phyloP scores from a whole-genome alignment of 805 yeast genomes.

The Saccharomyces mikatae region DNA sequence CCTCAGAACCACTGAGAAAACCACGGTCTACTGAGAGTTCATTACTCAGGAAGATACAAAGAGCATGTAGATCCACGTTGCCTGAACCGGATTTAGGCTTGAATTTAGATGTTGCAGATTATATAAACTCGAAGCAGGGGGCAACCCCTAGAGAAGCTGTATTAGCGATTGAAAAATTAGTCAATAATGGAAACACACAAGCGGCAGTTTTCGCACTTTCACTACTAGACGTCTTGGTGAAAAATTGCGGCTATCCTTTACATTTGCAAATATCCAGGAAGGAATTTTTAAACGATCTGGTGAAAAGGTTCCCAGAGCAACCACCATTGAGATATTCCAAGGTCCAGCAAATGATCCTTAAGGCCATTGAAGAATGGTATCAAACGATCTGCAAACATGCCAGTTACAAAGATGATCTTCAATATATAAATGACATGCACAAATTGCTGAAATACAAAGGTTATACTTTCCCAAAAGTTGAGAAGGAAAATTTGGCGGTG shows the following conservation, averaged over 20 bases:
- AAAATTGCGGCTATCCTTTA: conserved; percentile 96
- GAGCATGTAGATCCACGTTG: conserved; percentile 81
- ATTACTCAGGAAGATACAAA: conserved; percentile 40
- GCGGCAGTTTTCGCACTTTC: conserved; percentile 78
- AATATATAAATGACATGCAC: conserved; percentile 93
- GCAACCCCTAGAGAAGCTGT: conserved; percentile 89
- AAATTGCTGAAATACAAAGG: conserved; percentile 83
- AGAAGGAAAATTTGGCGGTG: conserved; percentile 86
- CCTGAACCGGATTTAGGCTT: conserved; percentile 81
- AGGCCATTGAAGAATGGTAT: conserved; percentile 94
- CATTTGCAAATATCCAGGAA: conserved; percentile 91
- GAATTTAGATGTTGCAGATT: conserved; percentile 88
- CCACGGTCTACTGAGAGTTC: conserved; percentile 27
- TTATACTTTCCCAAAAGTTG: conserved; percentile 85
- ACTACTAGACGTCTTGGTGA: conserved; percentile 79
- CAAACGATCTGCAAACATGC: conserved; percentile 88
- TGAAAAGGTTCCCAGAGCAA: conserved; percentile 85
- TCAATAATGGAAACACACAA: conserved; percentile 77
- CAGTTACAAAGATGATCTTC: conserved; percentile 83
- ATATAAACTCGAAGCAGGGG: conserved; percentile 88
- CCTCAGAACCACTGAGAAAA: conserved; percentile 30
- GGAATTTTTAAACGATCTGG: conserved; percentile 89
- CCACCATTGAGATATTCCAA: conserved; percentile 82
- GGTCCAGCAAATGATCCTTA: conserved; percentile 75
- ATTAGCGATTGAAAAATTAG: conserved; percentile 67